Evolutionary conservation across 1,284 basidiomycete genomes (phyloP).

Genomic region (Cryptococcus sp.): DNA sequence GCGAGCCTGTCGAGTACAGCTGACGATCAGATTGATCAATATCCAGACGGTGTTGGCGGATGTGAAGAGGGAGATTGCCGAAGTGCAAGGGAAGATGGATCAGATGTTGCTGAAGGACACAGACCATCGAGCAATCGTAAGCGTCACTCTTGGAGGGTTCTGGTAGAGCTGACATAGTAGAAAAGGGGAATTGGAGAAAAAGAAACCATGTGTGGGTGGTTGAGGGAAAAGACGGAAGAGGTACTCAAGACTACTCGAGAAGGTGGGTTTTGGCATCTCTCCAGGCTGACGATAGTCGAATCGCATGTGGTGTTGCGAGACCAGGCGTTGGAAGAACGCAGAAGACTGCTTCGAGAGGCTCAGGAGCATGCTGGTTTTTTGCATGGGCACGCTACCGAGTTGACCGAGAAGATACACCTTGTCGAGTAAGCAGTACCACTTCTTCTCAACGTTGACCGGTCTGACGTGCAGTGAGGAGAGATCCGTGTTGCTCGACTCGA

Average conservation of each 20-base stretch:
- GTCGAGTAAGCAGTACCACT: conserved; percentile 32
- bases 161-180: conserved; percentile 9
- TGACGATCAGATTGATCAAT: conserved; percentile 56
- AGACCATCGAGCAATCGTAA: conserved; percentile 51
- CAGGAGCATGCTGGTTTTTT: conserved; percentile 23
- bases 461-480: conserved; percentile 23
- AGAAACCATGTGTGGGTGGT: conserved; percentile 23
- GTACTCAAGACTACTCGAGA: conserved; percentile 24
- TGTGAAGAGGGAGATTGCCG: conserved; percentile 56
- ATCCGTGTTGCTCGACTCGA: conserved; percentile 50
- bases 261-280: conserved; percentile 14
- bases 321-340: conserved; percentile 22
- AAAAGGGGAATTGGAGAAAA: conserved; percentile 48
- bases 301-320: conserved; percentile 24
- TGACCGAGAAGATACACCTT: conserved; percentile 18
- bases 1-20: neutral
- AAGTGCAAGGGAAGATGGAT: conserved; percentile 57
- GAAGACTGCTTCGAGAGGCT: conserved; percentile 23
- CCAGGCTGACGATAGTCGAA: conserved; percentile 15
- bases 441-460: neutral
- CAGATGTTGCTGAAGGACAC: conserved; percentile 50
- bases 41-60: conserved; percentile 64
- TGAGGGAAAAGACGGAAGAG: conserved; percentile 21
- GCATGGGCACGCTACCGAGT: conserved; percentile 13
- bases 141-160: too few species aligned